Base-by-base conservation (phyloP, 2,329 filamentous ascomycete genomes). In the Cyclaneusma minus region DNA sequence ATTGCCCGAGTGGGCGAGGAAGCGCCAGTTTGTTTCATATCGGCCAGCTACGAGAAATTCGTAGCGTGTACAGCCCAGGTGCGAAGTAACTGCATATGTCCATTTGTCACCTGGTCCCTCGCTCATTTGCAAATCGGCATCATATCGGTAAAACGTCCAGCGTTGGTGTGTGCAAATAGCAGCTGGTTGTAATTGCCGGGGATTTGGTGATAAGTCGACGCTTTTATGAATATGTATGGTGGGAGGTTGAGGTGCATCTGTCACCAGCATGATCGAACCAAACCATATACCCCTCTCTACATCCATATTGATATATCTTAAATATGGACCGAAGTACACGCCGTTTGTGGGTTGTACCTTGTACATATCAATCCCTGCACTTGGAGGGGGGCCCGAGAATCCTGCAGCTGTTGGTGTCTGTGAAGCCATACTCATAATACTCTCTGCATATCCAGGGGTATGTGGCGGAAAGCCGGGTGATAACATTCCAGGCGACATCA, bases 21-120 rank as follows among this genome's bases (percentile, higher is more conserved):
- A 95, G 13, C 87, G 76, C 89, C 89, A 98, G 44, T 77, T 85
- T 0, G 74, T 82, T 55, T 98, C 89, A 37, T 83, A 62, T 31
- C 82, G 76, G 5, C 87, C 87, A 12, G 89, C 89, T 11, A 98
- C 81, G 12, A 94, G 64, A 50, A 98, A 98, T 45, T 98, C 89
- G 50, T 95, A 98, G 14, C 89, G 70, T n/a, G 89, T 95, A 54
- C 89, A 98, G 17, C 89, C 89, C 12, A 95, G 62, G 44, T 95
- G 85, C 1, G 89, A 95, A 0, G 89, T 98, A 27, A 98, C 85
- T 2, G 89, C 89, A 46, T 98, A 98, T 0, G 89, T 98, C 89
- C 89, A 98, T 45, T 89, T 79, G 37, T 74, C 68, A 0, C 83
- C 78, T 16, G 70, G 66, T 14, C 62, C 65, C 10, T 95, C 85